Evolutionary conservation across 2,329 filamentous ascomycete species (phyloP).

Genomic region (Sclerotinia subarctica): DNA sequence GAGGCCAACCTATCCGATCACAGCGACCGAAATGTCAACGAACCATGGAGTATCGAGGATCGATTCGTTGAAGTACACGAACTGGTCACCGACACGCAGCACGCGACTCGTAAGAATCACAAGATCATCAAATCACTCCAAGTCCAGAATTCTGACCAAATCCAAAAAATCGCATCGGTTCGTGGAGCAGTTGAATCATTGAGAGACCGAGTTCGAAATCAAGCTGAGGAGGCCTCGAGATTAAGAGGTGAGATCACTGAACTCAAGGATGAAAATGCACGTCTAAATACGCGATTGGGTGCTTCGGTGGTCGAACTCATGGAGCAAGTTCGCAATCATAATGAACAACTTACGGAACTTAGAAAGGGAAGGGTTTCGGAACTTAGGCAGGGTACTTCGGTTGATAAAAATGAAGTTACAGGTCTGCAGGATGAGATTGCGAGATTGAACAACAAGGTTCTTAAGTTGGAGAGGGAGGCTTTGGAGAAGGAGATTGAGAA

Average conservation of each 20-base stretch:
- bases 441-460: neutral
- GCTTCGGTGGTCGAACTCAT: neutral
- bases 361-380: too few relatives aligned
- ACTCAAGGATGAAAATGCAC: neutral
- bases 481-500: neutral
- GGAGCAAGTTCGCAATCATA: neutral
- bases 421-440: neutral
- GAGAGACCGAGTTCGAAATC: too few relatives aligned
- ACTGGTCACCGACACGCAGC: too few relatives aligned
- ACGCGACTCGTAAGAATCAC: too few relatives aligned
- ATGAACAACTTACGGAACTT: neutral
- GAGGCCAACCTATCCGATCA: too few relatives aligned
- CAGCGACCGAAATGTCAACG: too few relatives aligned
- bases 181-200: neutral
- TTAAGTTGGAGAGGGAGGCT: neutral
- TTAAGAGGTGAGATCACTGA: neutral
- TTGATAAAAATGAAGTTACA: neutral
- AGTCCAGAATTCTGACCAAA: rapidly evolving
- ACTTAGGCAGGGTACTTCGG: neutral
- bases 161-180: neutral
- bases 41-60: too few relatives aligned
- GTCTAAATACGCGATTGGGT: neutral
- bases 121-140: too few relatives aligned
- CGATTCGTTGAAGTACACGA: too few relatives aligned
- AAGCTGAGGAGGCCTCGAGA: neutral